Percentiles rank a stretch among this genome's conserved stretches.
Evolutionary conservation across 352 stramenopile genomes (phyloP).

Genomic region (Pythium rhizo-oryzae): DNA sequence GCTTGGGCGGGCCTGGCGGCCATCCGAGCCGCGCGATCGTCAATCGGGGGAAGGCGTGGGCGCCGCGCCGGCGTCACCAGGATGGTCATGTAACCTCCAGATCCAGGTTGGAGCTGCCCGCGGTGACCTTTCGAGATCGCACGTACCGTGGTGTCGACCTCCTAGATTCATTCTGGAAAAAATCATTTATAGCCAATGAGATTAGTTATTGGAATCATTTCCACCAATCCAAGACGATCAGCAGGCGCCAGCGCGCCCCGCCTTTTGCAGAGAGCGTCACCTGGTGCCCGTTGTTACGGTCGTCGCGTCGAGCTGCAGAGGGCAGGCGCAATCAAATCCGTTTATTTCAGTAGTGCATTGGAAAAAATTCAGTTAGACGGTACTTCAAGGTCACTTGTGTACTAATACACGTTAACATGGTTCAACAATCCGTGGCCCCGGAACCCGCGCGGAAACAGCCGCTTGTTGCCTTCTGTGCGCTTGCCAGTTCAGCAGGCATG

Average conservation of each 20-base stretch:
- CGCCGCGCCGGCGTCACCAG: background rate
- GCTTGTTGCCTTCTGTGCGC: background rate
- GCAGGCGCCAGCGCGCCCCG: too few species aligned
- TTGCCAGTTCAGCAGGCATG: background rate
- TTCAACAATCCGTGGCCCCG: background rate
- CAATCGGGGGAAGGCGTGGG: background rate
- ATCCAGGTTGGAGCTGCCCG: background rate
- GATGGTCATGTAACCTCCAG: background rate
- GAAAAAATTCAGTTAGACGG: background rate
- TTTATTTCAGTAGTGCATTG: background rate
- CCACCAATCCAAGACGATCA: background rate
- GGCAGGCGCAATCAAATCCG: background rate
- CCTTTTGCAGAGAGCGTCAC: background rate
- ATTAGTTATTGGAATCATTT: background rate
- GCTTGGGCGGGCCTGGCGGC: background rate
- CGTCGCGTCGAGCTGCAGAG: background rate
- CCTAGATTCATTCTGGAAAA: background rate
- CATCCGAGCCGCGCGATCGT: background rate
- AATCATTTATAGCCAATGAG: constrained; percentile 10
- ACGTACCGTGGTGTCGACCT: constrained; percentile 7
- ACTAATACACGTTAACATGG: background rate
- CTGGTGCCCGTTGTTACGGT: background rate
- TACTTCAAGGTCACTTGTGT: background rate
- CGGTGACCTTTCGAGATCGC: constrained; percentile 12
- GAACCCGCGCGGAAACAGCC: background rate